Conservation (phyloP, 192 early-diverging fungal genomes). For the Backusella luteola region DNA sequence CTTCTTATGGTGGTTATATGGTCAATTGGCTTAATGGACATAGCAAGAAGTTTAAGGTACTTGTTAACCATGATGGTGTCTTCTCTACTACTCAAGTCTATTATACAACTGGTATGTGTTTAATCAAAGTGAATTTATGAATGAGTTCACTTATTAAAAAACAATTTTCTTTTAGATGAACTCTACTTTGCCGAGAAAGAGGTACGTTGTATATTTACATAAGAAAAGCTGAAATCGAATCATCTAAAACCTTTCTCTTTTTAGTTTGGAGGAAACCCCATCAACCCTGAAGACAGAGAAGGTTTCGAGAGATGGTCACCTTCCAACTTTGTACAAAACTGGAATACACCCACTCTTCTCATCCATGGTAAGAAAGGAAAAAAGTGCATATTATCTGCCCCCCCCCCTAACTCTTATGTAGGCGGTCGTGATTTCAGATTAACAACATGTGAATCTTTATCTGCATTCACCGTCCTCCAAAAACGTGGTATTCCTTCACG, state of each 20-base stretch:
- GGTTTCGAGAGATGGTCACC: conserved; percentile 71
- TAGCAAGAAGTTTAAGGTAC: conserved; percentile 58
- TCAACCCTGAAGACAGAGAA: conserved; percentile 39
- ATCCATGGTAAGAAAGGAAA: conserved; percentile 57
- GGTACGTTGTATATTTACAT: conserved; percentile 25
- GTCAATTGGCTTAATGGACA: conserved; percentile 84
- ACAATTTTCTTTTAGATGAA: conserved; percentile 49
- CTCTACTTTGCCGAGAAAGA: conserved; percentile 80
- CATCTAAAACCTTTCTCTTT: not conserved
- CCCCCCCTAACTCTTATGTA: not conserved
- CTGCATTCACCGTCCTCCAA: conserved; percentile 74
- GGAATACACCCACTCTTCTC: conserved; percentile 78
- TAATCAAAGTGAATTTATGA: not conserved
- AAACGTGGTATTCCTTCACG: conserved; percentile 66
- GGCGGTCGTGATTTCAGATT: conserved; percentile 64
- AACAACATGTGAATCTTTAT: conserved; percentile 65
- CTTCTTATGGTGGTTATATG: conserved; percentile 75
- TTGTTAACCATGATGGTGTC: conserved; percentile 70
- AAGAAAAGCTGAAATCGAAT: not conserved
- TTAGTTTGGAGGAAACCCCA: conserved; percentile 68
- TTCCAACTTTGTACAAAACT: conserved; percentile 61
- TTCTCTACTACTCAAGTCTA: conserved; percentile 59
- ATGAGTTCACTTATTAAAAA: not conserved
- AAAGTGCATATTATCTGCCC: too few relatives aligned
- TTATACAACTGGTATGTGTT: conserved; percentile 52